Evolutionary conservation across 2,329 filamentous ascomycete species (phyloP), one percentile per base, ranked within the genome.

Genomic region (Fusarium sp.): DNA sequence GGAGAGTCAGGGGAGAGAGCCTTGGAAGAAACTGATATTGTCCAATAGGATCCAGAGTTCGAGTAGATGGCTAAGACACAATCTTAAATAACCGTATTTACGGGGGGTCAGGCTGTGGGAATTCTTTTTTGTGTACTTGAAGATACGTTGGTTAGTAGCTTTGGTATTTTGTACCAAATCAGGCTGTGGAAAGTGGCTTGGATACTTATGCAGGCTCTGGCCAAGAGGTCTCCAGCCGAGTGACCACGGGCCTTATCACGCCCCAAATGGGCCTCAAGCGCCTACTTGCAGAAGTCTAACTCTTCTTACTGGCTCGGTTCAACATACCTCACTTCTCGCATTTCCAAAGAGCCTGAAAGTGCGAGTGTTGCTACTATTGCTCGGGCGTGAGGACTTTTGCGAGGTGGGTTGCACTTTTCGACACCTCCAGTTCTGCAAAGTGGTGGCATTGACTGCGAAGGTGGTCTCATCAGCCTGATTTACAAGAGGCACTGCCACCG

Each of bases 61-160:
- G 2, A 29, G 7, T 8, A 7, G 2, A 29, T 29, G 27, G 27
- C 27, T 29, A 8, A 29, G 27, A 29, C 27, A 31, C 2, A 31
- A 9, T 31, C 29, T 31, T 9, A 9, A 9, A 31, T 31, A 9
- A 31, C 29, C 29, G 8, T 31, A 31, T 31, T 9, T 31, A 31
- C 29, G 29, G 8, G 29, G 29, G 29, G 20, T 6, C 39, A 43
- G 41, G 41, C 41, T 22, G 10, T 22, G 41, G 5, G 5, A 14
- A 6, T 22, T 43, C 1, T 0, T 10, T 0, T 1, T 1, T 13
- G 39, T 13, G 41, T 43, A 43, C 10, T 4, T 43, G n/a, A 6
- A 22, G 11, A 22, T 3, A 43, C 41, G 11, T 2, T 43, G n/a
- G 20, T 14, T 1, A 14, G 5, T 13, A 43, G 41, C 41, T 22